These are phyloP conservation scores for Saccharomycopsis schoenii DNA, from an alignment of 805 yeast genomes.

Conservation along the genomic window DNA sequence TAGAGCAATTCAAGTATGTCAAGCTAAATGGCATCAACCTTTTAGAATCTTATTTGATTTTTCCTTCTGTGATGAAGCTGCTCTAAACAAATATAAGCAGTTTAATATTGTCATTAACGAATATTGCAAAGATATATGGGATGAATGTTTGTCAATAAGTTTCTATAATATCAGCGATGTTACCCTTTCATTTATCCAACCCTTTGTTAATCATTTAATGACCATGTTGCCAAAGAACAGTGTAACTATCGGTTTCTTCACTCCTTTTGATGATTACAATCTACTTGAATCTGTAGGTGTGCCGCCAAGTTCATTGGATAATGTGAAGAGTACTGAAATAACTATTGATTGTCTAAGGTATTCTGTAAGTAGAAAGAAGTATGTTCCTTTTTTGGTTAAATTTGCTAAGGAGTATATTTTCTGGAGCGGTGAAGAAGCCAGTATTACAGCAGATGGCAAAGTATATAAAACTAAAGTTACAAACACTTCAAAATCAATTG, in stretches of 20 bases:
- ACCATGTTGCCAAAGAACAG: neutral
- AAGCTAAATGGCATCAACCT: conserved; percentile 63
- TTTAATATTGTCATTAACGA: neutral
- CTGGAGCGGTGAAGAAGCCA: conserved; percentile 10
- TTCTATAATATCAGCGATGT: conserved; percentile 11
- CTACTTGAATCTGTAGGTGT: conserved; percentile 37
- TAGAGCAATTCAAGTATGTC: conserved; percentile 54
- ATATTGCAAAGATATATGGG: neutral
- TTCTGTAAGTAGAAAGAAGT: conserved; percentile 38
- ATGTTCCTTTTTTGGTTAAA: conserved; percentile 50
- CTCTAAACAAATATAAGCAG: neutral
- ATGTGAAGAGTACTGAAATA: conserved; percentile 32
- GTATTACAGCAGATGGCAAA: conserved; percentile 24
- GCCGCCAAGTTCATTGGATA: conserved; percentile 31
- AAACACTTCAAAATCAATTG: conserved; percentile 2
- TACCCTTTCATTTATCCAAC: neutral
- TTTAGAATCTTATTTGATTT: conserved; percentile 58
- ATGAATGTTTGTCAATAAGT: neutral
- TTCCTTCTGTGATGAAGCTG: conserved; percentile 40
- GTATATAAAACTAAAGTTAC: conserved; percentile 27
- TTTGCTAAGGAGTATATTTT: conserved; percentile 41
- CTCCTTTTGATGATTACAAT: conserved; percentile 31
- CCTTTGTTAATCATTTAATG: neutral
- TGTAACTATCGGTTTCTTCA: neutral
- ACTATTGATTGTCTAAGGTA: conserved; percentile 40